A percentile compares a stretch with the other conserved stretches of the same genome.
Evolutionary conservation across 177 flowering plant species (phyloP).

Genomic region (Vitis hybrid): DNA sequence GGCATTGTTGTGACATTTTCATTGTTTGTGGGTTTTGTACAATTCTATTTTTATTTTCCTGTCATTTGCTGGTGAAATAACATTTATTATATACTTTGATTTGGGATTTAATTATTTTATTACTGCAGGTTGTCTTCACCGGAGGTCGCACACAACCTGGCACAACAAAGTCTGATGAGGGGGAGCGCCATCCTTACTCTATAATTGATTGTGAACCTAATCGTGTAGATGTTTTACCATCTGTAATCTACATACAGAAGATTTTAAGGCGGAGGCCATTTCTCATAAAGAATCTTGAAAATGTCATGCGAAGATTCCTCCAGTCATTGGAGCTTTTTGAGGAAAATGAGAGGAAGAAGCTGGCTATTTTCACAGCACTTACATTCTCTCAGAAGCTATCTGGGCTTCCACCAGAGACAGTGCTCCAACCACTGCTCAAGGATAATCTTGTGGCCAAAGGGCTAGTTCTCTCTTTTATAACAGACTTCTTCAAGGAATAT

Average conservation of each 20-base stretch:
- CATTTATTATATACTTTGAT: not conserved
- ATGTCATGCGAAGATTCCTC: conserved; percentile 92
- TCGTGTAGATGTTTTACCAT: conserved; percentile 84
- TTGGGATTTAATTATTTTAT: conserved; percentile 1
- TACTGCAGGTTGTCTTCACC: conserved; percentile 79
- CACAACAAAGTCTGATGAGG: conserved; percentile 96
- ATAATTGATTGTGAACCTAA: conserved; percentile 81
- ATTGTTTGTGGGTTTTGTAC: not conserved
- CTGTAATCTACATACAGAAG: conserved; percentile 91
- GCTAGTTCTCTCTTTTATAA: conserved; percentile 85
- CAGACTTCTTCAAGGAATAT: conserved; percentile 95
- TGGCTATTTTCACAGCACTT: conserved; percentile 98
- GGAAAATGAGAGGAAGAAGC: conserved; percentile 94
- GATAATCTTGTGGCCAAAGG: conserved; percentile 97
- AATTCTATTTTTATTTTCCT: conserved; percentile 4
- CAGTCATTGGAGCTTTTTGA: conserved; percentile 98
- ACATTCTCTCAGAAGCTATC: conserved; percentile 97
- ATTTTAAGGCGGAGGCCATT: conserved; percentile 86
- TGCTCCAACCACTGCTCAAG: conserved; percentile 95
- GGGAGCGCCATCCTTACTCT: conserved; percentile 92
- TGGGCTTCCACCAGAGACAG: conserved; percentile 97
- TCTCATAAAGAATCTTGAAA: conserved; percentile 97
- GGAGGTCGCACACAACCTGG: conserved; percentile 99
- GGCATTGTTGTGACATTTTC: too few species aligned
- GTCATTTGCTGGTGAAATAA: not conserved